These are phyloP conservation scores for Dryadomyces sulphureus DNA, from an alignment of 2,329 filamentous ascomycete species.

Conservation along the genomic window DNA sequence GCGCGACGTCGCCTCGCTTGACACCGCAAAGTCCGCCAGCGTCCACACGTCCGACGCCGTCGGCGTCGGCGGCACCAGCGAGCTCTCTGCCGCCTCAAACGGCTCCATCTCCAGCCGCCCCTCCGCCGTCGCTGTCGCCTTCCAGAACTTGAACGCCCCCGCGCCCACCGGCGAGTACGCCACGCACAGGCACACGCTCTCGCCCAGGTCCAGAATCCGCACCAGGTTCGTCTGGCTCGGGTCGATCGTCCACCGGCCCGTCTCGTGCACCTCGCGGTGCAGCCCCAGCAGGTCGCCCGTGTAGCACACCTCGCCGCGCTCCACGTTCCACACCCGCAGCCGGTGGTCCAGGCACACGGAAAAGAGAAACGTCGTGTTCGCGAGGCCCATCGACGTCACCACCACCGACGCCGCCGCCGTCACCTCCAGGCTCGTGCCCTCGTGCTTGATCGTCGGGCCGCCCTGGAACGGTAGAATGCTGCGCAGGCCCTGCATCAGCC, in stretches of 20 bases:
- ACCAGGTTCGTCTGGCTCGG: conserved; percentile 66
- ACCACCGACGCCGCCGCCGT: conserved; percentile 51
- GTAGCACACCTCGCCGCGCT: conserved; percentile 62
- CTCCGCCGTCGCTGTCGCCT: conserved; percentile 48
- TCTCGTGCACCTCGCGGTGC: conserved; percentile 49
- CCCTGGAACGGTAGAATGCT: conserved; percentile 53
- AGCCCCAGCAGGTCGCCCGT: conserved; percentile 66
- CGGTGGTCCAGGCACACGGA: conserved; percentile 82
- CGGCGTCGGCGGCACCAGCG: conserved; percentile 52
- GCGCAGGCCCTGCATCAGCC: conserved; percentile 53
- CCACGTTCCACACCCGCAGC: conserved; percentile 77
- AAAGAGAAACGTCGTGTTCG: conserved; percentile 43
- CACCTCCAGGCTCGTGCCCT: conserved; percentile 49
- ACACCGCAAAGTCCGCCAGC: conserved; percentile 58
- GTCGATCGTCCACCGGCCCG: conserved; percentile 61
- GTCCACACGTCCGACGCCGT: conserved; percentile 67
- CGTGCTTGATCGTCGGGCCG: conserved; percentile 47
- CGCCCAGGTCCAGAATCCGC: conserved; percentile 47
- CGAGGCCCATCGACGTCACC: conserved; percentile 34
- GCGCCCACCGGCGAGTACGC: conserved; percentile 80
- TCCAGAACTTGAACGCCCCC: conserved; percentile 93
- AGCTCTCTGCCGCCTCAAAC: conserved; percentile 38
- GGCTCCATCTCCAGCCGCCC: conserved; percentile 45
- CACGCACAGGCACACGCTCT: conserved; percentile 45
- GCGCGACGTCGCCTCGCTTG: conserved; percentile 32